These are phyloP conservation scores for Kwoniella sp. DNA, from an alignment of 768 basidiomycete genomes.

Conservation along the genomic window DNA sequence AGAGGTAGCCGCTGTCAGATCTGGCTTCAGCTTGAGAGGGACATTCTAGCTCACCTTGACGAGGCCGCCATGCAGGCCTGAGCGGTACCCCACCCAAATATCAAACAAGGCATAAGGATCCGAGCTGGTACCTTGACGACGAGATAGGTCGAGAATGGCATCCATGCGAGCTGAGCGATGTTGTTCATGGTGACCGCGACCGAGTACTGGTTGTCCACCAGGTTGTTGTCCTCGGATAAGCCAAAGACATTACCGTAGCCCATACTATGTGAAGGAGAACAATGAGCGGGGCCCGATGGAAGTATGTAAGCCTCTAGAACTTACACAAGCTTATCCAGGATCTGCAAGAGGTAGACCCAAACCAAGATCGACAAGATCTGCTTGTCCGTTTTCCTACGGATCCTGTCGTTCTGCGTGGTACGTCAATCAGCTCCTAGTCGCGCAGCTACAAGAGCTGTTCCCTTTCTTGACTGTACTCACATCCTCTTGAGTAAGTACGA, in stretches of 20 bases:
- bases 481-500: slow-evolving; percentile 8
- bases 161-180: slow-evolving; percentile 52
- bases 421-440: not conserved
- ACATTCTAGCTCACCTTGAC: not conserved
- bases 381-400: slow-evolving; percentile 45
- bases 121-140: slow-evolving; percentile 48
- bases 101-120: slow-evolving; percentile 43
- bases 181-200: slow-evolving; percentile 37
- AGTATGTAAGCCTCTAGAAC: not conserved
- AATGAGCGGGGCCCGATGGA: not conserved
- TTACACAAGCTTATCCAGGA: slow-evolving; percentile 38
- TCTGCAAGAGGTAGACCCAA: slow-evolving; percentile 50
- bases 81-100: slow-evolving; percentile 48
- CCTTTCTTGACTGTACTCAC: not conserved
- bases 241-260: slow-evolving; percentile 51
- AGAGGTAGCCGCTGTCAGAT: not conserved
- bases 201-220: slow-evolving; percentile 11
- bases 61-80: slow-evolving; percentile 40
- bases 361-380: slow-evolving; percentile 44
- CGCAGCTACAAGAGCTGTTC: too few species aligned
- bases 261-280: slow-evolving; percentile 13
- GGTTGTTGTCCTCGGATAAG: slow-evolving; percentile 19
- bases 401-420: slow-evolving; percentile 27
- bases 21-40: not conserved
- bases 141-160: slow-evolving; percentile 51